Evolutionary conservation across 2,329 filamentous ascomycete species (phyloP).

Genomic region (Fusarium lateritium): DNA sequence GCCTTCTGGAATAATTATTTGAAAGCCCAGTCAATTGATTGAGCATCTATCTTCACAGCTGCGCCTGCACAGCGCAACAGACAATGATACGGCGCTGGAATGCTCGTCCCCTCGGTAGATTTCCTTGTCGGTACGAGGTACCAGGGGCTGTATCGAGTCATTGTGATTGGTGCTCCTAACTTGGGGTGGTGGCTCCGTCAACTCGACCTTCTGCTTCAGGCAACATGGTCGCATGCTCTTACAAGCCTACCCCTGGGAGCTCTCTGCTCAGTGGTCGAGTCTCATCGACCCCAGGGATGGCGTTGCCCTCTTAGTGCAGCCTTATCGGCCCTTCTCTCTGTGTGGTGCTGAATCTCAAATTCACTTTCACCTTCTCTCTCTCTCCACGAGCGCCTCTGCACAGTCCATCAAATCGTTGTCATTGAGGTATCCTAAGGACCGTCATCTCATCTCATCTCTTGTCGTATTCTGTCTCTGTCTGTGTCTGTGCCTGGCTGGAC

Average conservation of each 20-base stretch:
- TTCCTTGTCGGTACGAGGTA: constrained; percentile 42
- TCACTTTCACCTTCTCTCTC: constrained; percentile 26
- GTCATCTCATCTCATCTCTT: neutral
- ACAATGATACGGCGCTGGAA: constrained; percentile 34
- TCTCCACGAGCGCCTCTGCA: constrained; percentile 29
- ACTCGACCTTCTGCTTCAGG: constrained; percentile 57
- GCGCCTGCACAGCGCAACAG: neutral
- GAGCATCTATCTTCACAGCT: neutral
- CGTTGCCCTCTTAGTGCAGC: constrained; percentile 36
- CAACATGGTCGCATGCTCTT: constrained; percentile 53
- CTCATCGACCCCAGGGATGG: constrained; percentile 40
- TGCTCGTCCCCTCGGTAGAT: constrained; percentile 48
- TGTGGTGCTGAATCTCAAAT: constrained; percentile 36
- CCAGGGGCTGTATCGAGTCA: constrained; percentile 48
- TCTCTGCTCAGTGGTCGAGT: constrained; percentile 49
- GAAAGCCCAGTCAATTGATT: neutral
- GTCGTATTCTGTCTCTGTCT: neutral
- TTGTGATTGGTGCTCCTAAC: constrained; percentile 52
- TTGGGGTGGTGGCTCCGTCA: constrained; percentile 51
- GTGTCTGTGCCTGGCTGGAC: constrained; percentile 23
- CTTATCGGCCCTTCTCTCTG: constrained; percentile 48
- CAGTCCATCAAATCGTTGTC: constrained; percentile 8
- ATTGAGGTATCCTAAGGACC: neutral
- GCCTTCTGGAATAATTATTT: constrained; percentile 51
- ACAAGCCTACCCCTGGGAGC: constrained; percentile 48